Conservation (phyloP, 352 stramenopile species). For the Globisporangium sylvaticum region DNA sequence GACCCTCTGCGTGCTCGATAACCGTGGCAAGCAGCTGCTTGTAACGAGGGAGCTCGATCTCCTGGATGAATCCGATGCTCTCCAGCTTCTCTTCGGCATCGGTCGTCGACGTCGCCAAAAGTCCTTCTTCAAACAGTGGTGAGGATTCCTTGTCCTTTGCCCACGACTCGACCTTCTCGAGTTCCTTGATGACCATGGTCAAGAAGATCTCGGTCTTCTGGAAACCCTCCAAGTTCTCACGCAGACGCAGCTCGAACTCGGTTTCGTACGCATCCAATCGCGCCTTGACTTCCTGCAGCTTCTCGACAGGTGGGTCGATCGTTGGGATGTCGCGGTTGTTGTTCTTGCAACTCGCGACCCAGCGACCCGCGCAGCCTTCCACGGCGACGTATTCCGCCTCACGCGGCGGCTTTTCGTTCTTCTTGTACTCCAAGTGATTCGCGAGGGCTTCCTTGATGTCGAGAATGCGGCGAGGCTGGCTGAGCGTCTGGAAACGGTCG, state of each 20-base stretch:
- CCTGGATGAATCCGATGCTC: slow-evolving; percentile 76
- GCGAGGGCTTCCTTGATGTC: slow-evolving; percentile 67
- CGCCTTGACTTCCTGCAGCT: slow-evolving; percentile 73
- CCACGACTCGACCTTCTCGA: slow-evolving; percentile 82
- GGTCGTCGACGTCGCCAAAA: slow-evolving; percentile 48
- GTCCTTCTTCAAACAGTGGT: slow-evolving; percentile 58
- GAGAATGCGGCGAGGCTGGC: slow-evolving; percentile 53
- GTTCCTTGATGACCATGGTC: slow-evolving; percentile 79
- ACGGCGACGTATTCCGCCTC: slow-evolving; percentile 79
- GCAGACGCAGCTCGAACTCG: slow-evolving; percentile 68
- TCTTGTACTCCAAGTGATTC: slow-evolving; percentile 81
- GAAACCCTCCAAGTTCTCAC: slow-evolving; percentile 74
- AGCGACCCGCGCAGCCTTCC: slow-evolving; percentile 73
- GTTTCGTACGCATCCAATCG: slow-evolving; percentile 64
- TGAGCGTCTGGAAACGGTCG: slow-evolving; percentile 72
- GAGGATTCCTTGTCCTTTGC: slow-evolving; percentile 77
- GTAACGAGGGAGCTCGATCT: slow-evolving; percentile 82
- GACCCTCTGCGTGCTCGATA: slow-evolving; percentile 53
- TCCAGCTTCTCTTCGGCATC: slow-evolving; percentile 83
- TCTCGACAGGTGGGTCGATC: slow-evolving; percentile 71
- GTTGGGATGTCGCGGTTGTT: slow-evolving; percentile 72
- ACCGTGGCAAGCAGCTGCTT: slow-evolving; percentile 71
- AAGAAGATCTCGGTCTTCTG: slow-evolving; percentile 83
- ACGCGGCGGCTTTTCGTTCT: slow-evolving; percentile 80
- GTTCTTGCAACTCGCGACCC: slow-evolving; percentile 87